phyloP scores from a whole-genome alignment of 116 monocot species.

The Zostera marina region DNA sequence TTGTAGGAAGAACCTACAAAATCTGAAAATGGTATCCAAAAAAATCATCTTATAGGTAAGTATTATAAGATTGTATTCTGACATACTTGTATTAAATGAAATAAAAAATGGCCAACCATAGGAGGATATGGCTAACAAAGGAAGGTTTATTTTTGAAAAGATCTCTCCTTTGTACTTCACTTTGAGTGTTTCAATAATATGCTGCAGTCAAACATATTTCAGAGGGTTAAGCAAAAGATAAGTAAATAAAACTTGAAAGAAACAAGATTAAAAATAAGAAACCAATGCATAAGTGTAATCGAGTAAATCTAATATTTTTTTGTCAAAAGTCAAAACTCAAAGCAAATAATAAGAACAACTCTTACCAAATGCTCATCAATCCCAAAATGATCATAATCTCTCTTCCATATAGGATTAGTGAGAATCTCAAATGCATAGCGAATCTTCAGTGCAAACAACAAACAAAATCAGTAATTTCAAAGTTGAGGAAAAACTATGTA shows the following conservation, averaged over 20 bases:
- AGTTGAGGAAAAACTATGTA: neutral
- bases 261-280: neutral
- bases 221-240: neutral
- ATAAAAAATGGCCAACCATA: constrained; percentile 27
- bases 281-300: too few species aligned
- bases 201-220: constrained; percentile 25
- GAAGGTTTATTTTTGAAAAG: constrained; percentile 49
- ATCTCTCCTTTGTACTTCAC: constrained; percentile 28
- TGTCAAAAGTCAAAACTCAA: neutral
- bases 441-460: constrained; percentile 33
- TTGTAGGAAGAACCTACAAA: constrained; percentile 1
- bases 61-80: neutral
- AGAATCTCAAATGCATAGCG: constrained; percentile 83
- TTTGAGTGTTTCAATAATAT: constrained; percentile 33
- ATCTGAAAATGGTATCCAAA: constrained; percentile 2
- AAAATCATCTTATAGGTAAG: neutral
- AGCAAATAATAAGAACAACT: neutral
- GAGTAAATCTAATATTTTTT: too few species aligned
- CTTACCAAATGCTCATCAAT: constrained; percentile 79
- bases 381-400: constrained; percentile 78
- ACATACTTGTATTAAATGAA: neutral
- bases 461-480: constrained; percentile 6
- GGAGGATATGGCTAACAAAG: constrained; percentile 36
- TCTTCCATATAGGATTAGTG: constrained; percentile 73
- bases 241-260: neutral